A percentile compares a stretch with the other conserved stretches of the same genome.
phyloP scores from a whole-genome alignment of 805 yeast species.

The Sungouiozyma ichnusensis region DNA sequence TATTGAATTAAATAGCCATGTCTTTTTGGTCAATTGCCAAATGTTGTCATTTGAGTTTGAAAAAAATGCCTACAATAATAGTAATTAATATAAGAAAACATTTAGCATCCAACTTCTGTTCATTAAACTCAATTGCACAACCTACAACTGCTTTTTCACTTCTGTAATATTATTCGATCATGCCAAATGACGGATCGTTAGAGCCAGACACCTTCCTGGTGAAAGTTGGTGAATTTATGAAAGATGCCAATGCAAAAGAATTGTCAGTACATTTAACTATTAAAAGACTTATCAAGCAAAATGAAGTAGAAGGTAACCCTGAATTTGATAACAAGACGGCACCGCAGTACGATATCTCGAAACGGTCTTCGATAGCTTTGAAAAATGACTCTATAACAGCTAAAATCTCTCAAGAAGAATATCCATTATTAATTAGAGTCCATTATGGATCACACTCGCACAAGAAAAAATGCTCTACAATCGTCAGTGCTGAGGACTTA shows the following conservation, averaged over 20 bases:
- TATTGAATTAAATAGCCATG: not conserved
- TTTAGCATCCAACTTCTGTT: too few species aligned
- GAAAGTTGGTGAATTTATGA: slow-evolving; percentile 17
- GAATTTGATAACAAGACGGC: slow-evolving; percentile 41
- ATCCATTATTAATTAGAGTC: slow-evolving; percentile 59
- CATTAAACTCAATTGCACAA: not conserved
- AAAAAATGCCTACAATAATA: too few species aligned
- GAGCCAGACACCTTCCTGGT: slow-evolving; percentile 15
- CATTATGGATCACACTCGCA: slow-evolving; percentile 20
- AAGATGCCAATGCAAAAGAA: slow-evolving; percentile 19
- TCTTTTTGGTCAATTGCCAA: too few species aligned
- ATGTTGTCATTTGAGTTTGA: too few species aligned
- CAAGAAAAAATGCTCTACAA: slow-evolving; percentile 59
- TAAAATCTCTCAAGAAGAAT: slow-evolving; percentile 27
- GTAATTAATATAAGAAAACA: too few species aligned
- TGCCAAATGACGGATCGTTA: slow-evolving; percentile 8
- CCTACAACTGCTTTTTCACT: too few species aligned
- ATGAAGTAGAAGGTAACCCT: slow-evolving; percentile 31
- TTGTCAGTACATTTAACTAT: slow-evolving; percentile 20
- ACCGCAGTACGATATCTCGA: slow-evolving; percentile 24
- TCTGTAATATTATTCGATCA: too few species aligned
- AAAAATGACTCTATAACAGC: slow-evolving; percentile 9
- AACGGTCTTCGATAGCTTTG: slow-evolving; percentile 10
- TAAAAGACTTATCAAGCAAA: slow-evolving; percentile 22
- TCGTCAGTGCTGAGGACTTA: slow-evolving; percentile 50